Percentiles rank a stretch among this genome's conserved stretches.
Conservation (phyloP, 345 rosid genomes). For the Syzygium aqueum region DNA sequence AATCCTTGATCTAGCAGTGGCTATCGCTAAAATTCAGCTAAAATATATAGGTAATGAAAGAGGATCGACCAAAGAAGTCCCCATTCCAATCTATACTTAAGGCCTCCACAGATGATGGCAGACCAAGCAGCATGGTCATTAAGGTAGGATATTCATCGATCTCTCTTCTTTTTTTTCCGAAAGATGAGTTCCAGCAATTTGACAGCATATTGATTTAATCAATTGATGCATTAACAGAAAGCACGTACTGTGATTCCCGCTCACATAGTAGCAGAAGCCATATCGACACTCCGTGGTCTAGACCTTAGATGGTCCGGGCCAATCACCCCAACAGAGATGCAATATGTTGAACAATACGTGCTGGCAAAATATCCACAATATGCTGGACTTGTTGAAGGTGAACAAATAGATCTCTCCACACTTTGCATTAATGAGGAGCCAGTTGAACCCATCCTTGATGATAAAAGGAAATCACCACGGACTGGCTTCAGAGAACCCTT, state of each 20-base stretch:
- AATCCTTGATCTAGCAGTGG: neutral
- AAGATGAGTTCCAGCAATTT: neutral
- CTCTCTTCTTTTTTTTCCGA: neutral
- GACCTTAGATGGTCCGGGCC: slow-evolving; percentile 72
- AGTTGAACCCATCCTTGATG: slow-evolving; percentile 19
- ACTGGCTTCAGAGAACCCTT: slow-evolving; percentile 22
- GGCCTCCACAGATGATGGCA: slow-evolving; percentile 28
- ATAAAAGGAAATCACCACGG: slow-evolving; percentile 34
- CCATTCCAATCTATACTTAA: slow-evolving; percentile 33
- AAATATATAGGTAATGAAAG: slow-evolving; percentile 20
- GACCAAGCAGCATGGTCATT: slow-evolving; percentile 58
- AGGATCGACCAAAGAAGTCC: slow-evolving; percentile 28
- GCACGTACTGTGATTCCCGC: slow-evolving; percentile 53
- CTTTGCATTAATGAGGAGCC: slow-evolving; percentile 46
- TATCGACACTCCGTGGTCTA: slow-evolving; percentile 57
- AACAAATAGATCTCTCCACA: slow-evolving; percentile 37
- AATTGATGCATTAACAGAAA: slow-evolving; percentile 26
- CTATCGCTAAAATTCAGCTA: neutral
- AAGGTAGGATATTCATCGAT: slow-evolving; percentile 28
- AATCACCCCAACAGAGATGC: slow-evolving; percentile 61
- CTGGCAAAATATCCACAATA: slow-evolving; percentile 63
- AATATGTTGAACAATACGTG: slow-evolving; percentile 56
- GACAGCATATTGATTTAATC: neutral
- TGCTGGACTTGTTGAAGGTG: slow-evolving; percentile 45
- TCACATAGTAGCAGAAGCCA: slow-evolving; percentile 70